Evolutionary conservation across 2,329 filamentous ascomycete genomes (phyloP).

Genomic region (Paecilomyces sp.): DNA sequence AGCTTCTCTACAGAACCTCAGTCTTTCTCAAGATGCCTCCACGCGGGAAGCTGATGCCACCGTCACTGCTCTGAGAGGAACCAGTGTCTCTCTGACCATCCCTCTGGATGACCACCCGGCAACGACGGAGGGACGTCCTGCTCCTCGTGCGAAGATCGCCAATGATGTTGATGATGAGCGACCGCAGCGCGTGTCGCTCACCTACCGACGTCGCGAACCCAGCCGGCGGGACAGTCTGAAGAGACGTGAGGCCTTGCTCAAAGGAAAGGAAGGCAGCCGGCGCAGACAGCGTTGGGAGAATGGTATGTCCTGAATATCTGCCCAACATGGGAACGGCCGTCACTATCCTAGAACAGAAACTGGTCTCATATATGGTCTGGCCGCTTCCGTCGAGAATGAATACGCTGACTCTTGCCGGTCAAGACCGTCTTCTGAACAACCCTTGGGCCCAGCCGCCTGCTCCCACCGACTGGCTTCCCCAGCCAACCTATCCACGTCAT

Average conservation of each 20-base stretch:
- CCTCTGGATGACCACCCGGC: conserved; percentile 58
- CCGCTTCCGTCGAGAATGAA: background rate
- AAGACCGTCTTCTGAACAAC: conserved; percentile 79
- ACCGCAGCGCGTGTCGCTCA: conserved; percentile 24
- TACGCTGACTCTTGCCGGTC: conserved; percentile 15
- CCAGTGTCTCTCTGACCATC: conserved; percentile 62
- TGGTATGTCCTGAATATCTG: conserved; percentile 46
- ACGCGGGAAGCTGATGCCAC: conserved; percentile 27
- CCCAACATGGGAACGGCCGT: background rate
- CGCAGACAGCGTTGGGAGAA: conserved; percentile 92
- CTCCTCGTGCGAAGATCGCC: conserved; percentile 20
- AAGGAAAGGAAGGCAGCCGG: conserved; percentile 84
- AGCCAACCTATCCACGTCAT: conserved; percentile 71
- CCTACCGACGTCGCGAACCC: conserved; percentile 46
- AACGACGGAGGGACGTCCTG: conserved; percentile 20
- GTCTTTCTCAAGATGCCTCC: conserved; percentile 20
- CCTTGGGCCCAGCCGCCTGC: conserved; percentile 78
- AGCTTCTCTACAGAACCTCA: conserved; percentile 28
- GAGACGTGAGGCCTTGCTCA: conserved; percentile 67
- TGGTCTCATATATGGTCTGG: background rate
- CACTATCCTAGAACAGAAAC: conserved; percentile 2
- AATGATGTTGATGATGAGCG: conserved; percentile 10
- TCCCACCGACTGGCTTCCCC: conserved; percentile 74
- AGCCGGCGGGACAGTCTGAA: conserved; percentile 56
- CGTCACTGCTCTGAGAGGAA: conserved; percentile 41